Evolutionary conservation across 768 basidiomycete species (phyloP).

Genomic region (Tylopilus intermedius): DNA sequence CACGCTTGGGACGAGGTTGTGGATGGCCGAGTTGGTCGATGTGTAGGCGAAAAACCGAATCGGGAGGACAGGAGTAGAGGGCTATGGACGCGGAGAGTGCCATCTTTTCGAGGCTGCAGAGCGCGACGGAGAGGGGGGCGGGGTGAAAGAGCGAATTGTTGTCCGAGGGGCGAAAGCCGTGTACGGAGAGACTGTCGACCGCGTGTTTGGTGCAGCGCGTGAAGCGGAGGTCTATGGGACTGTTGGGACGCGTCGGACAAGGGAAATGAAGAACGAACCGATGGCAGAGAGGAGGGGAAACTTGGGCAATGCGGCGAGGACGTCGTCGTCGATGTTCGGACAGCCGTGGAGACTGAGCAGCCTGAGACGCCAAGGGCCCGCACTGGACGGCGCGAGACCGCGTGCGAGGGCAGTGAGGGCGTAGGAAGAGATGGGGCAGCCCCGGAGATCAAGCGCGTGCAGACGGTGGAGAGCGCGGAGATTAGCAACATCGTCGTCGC

Average conservation of each 20-base stretch:
- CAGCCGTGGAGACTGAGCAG: conserved; percentile 56
- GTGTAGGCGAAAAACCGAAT: conserved; percentile 29
- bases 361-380: conserved; percentile 55
- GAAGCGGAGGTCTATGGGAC: conserved; percentile 43
- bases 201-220: conserved; percentile 37
- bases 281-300: conserved; percentile 60
- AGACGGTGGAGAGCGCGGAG: conserved; percentile 52
- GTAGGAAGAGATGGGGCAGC: conserved; percentile 45
- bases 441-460: conserved; percentile 60
- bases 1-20: neutral
- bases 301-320: conserved; percentile 36
- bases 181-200: conserved; percentile 10
- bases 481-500: conserved; percentile 49
- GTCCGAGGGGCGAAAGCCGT: conserved; percentile 26
- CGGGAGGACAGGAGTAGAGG: conserved; percentile 24
- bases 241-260: conserved; percentile 1
- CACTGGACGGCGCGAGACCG: conserved; percentile 31
- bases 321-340: conserved; percentile 40
- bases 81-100: conserved; percentile 12
- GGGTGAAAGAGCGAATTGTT: conserved; percentile 40
- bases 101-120: conserved; percentile 30
- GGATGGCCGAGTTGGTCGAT: conserved; percentile 7
- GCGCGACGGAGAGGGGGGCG: conserved; percentile 32
- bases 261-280: conserved; percentile 38
- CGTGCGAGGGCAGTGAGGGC: conserved; percentile 51